Base-by-base conservation (phyloP, 345 rosid genomes). In the Salix suchowensis region DNA sequence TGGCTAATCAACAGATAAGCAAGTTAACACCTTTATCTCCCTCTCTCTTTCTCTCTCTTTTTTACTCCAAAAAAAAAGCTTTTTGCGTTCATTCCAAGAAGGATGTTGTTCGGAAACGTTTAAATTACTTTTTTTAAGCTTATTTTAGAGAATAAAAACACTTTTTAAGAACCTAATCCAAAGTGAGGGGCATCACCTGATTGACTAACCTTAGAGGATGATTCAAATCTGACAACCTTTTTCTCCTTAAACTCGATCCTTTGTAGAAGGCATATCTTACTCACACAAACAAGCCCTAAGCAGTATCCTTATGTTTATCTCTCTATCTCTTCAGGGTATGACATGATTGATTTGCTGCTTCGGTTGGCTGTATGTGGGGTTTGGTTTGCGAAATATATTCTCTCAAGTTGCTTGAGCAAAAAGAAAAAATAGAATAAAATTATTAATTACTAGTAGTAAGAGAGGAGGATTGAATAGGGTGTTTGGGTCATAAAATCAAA, bases 331-430 rank as follows among this genome's bases (percentile, higher is more conserved):
- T 15, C 4, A 70, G 69, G 68, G 69, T 68, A 34, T 66, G 9
- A 36, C 11, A 55, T 67, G 75, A 40, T 16, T 42, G 58, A 55
- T 9, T 34, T 74, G 78, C 32, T 67, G 24, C 50, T 61, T 42
- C 42, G 54, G 76, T 44, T 70, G 48, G 58, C 24, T 23, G 42
- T 16, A 10, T 23, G 74, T 70, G 80, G 65, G 68, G 64, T 70
- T 70, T 67, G 54, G 72, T 19, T 39, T 34, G 37, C 80, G 75
- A 40, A 54, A 34, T 75, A 72, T 74, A 78, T 82, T 81, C 78
- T 74, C 64, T 83, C 72, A 40, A 40, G 67, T 28, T 77, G 68
- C 70, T 77, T 32, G 81, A 68, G 77, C 24, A 76, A 48, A 44
- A 10, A 68, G 65, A 21, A 21, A 7, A 4, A 40, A 34, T 8